phyloP scores from a whole-genome alignment of 2,329 filamentous ascomycete species.

The Penicillium sp. region DNA sequence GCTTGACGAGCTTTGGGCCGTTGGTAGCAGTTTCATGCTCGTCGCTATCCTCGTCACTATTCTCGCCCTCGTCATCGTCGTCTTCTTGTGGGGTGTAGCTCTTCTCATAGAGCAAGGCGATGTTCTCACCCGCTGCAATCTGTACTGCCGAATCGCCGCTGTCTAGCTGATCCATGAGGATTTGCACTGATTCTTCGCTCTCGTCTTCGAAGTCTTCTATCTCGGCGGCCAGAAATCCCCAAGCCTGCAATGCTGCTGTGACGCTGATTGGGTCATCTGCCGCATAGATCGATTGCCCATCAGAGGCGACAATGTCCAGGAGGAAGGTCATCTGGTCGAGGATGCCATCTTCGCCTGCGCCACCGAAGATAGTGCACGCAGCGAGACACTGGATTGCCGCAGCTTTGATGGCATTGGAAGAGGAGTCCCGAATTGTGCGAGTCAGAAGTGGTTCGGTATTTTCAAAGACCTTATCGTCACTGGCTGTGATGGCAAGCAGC shows the following conservation, averaged over 20 bases:
- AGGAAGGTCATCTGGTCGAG: constrained; percentile 73
- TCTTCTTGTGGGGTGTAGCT: constrained; percentile 60
- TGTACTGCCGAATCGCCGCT: constrained; percentile 71
- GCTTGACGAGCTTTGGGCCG: constrained; percentile 54
- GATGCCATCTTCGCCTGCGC: constrained; percentile 66
- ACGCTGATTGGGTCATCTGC: constrained; percentile 70
- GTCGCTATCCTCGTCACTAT: constrained; percentile 38
- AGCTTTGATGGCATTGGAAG: constrained; percentile 63
- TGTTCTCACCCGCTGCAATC: constrained; percentile 73
- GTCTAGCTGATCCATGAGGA: constrained; percentile 82
- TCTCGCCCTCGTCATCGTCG: constrained; percentile 54
- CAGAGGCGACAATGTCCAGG: constrained; percentile 74
- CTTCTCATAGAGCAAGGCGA: constrained; percentile 80
- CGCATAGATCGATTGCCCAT: constrained; percentile 71
- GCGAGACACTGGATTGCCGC: constrained; percentile 72
- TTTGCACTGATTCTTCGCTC: constrained; percentile 71
- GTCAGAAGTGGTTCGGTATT: constrained; percentile 60
- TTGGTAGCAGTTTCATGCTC: constrained; percentile 44
- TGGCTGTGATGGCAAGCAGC: constrained; percentile 67
- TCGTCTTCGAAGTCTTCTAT: constrained; percentile 71
- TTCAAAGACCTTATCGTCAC: constrained; percentile 66
- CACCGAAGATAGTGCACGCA: constrained; percentile 72
- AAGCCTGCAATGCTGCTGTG: constrained; percentile 71
- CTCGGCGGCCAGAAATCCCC: constrained; percentile 77
- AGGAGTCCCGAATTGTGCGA: constrained; percentile 64